Percentiles rank a stretch among this genome's conserved stretches.
Evolutionary conservation across 1,284 basidiomycete species (phyloP).

Genomic region (Trichosporon sp.): DNA sequence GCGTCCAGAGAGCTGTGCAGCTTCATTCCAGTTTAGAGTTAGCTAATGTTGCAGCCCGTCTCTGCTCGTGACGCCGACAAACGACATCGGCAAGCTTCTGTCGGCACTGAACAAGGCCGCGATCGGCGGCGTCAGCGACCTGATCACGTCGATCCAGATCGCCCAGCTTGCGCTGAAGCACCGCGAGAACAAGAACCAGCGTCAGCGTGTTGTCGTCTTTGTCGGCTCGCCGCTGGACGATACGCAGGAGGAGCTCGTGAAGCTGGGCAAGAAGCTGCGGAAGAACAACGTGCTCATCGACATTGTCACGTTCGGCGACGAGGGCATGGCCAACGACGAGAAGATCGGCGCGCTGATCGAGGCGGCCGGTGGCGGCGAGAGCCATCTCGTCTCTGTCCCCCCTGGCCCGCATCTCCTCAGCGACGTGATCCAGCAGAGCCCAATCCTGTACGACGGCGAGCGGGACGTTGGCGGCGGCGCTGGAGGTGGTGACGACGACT

Average conservation of each 20-base stretch:
- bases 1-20: not conserved
- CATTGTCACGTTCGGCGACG: constrained; percentile 71
- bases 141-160: constrained; percentile 86
- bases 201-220: constrained; percentile 92
- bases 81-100: constrained; percentile 90
- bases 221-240: constrained; percentile 79
- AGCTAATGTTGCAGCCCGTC: constrained; percentile 67
- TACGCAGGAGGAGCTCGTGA: constrained; percentile 75
- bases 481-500: constrained; percentile 64
- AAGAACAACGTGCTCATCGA: constrained; percentile 99
- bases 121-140: constrained; percentile 78
- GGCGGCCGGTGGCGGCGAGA: constrained; percentile 54
- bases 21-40: not conserved
- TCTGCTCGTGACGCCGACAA: constrained; percentile 92
- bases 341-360: constrained; percentile 16
- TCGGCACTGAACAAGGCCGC: constrained; percentile 73
- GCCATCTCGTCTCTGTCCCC: constrained; percentile 77
- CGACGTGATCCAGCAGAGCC: constrained; percentile 77
- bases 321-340: constrained; percentile 55
- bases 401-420: constrained; percentile 79
- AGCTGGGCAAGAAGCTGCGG: constrained; percentile 94
- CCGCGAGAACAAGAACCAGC: constrained; percentile 95
- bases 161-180: constrained; percentile 97
- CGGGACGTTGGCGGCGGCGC: constrained; percentile 57
- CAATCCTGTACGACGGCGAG: constrained; percentile 71